These are phyloP conservation scores for Oryza glaberrima DNA, from an alignment of 176 grass and related monocot species.

Conservation along the genomic window DNA sequence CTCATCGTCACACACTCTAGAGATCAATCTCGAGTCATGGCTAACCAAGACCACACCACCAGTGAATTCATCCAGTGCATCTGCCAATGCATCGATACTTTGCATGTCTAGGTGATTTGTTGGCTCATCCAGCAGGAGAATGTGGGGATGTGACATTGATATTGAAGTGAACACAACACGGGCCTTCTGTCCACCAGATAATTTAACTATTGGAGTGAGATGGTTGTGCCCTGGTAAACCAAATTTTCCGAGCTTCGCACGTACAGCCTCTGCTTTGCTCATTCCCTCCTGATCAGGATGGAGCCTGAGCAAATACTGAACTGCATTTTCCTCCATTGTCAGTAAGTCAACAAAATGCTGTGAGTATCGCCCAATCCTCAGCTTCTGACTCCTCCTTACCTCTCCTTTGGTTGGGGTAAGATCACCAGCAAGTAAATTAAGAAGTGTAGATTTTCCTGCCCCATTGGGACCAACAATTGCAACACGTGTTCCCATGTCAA, in stretches of 20 bases:
- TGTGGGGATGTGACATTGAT: conserved; percentile 94
- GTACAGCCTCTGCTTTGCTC: conserved; percentile 89
- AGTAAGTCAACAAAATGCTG: conserved; percentile 97
- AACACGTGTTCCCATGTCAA: conserved; percentile 96
- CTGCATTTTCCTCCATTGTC: conserved; percentile 96
- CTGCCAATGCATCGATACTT: conserved; percentile 91
- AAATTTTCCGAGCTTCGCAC: conserved; percentile 93
- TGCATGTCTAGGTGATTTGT: conserved; percentile 99
- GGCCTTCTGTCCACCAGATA: conserved; percentile 93
- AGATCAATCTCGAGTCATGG: conserved; percentile 89
- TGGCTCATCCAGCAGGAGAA: conserved; percentile 93
- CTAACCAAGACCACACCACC: conserved; percentile 96
- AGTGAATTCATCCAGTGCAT: conserved; percentile 90
- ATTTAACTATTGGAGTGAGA: conserved; percentile 92
- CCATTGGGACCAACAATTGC: conserved; percentile 97
- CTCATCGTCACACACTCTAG: conserved; percentile 88
- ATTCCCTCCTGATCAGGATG: conserved; percentile 97
- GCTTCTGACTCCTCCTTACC: conserved; percentile 85
- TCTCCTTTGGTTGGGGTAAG: conserved; percentile 79
- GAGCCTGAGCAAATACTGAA: conserved; percentile 87
- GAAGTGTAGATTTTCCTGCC: conserved; percentile 90
- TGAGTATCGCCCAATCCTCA: conserved; percentile 88
- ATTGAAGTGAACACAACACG: conserved; percentile 97
- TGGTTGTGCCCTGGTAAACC: conserved; percentile 96
- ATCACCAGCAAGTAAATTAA: conserved; percentile 97